Conservation (phyloP, 192 early-diverging fungal genomes). For the Spizellomyces sp. region DNA sequence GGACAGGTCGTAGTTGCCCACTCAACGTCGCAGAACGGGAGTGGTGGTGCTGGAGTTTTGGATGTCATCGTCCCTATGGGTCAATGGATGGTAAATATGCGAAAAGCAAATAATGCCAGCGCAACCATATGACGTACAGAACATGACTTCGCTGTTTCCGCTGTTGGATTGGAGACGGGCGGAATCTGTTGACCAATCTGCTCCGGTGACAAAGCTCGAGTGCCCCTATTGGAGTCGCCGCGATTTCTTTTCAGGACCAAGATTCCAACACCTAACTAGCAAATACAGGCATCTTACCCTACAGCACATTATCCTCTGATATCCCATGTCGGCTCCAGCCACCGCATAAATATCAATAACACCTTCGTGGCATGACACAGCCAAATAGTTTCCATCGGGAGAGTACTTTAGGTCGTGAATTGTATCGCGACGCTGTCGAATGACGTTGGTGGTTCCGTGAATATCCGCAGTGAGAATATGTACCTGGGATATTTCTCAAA, state of each 20-base stretch:
- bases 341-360: slow-evolving; percentile 37
- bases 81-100: neutral
- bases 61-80: slow-evolving; percentile 29
- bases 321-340: slow-evolving; percentile 3
- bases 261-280: neutral
- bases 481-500: slow-evolving; percentile 15
- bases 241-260: neutral
- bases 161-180: slow-evolving; percentile 25
- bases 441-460: slow-evolving; percentile 11
- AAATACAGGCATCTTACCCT: neutral
- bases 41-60: slow-evolving; percentile 1
- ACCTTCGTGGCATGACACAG: slow-evolving; percentile 34
- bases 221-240: slow-evolving; percentile 33
- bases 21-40: slow-evolving; percentile 24
- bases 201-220: slow-evolving; percentile 18
- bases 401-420: slow-evolving; percentile 37
- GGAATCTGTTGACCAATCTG: slow-evolving; percentile 31
- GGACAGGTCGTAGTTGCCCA: slow-evolving; percentile 32
- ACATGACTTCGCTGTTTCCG: slow-evolving; percentile 39
- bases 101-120: neutral
- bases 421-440: slow-evolving; percentile 30
- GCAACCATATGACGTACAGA: slow-evolving; percentile 19
- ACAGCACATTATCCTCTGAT: slow-evolving; percentile 37
- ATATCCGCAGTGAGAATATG: slow-evolving; percentile 32
- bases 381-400: slow-evolving; percentile 32